These are phyloP conservation scores for Diaporthe nobilis DNA, from an alignment of 2,329 filamentous ascomycete species.

Conservation along the genomic window DNA sequence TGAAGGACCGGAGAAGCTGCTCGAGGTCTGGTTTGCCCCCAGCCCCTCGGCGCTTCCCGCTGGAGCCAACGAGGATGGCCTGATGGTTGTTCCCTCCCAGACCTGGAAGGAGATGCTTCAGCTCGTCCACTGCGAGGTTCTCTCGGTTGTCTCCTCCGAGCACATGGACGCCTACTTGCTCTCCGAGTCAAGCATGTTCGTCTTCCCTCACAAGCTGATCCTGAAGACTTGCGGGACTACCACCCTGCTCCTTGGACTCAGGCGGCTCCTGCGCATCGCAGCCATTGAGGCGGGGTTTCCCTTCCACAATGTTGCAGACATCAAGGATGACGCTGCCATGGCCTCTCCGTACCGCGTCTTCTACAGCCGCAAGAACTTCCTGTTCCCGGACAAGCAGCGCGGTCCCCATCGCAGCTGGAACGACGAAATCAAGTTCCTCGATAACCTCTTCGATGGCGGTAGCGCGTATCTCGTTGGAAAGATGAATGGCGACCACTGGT, in stretches of 20 bases:
- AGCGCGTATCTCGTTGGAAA: constrained; percentile 99
- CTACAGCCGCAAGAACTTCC: constrained; percentile 98
- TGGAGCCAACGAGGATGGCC: constrained; percentile 78
- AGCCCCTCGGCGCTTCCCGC: constrained; percentile 80
- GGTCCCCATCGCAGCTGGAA: constrained; percentile 98
- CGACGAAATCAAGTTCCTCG: constrained; percentile 92
- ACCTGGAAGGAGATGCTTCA: constrained; percentile 98
- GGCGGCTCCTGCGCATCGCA: constrained; percentile 93
- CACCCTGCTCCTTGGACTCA: constrained; percentile 89
- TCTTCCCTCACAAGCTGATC: constrained; percentile 99
- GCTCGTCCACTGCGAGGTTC: constrained; percentile 97
- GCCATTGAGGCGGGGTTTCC: constrained; percentile 91
- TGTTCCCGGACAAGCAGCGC: constrained; percentile 94
- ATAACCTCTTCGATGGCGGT: constrained; percentile 90
- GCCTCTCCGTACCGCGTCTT: constrained; percentile 96
- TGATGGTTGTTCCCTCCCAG: constrained; percentile 88
- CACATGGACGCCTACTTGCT: constrained; percentile 96
- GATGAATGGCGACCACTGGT: constrained; percentile 99
- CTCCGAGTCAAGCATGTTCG: constrained; percentile 99
- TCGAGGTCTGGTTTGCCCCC: constrained; percentile 98
- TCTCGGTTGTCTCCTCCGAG: constrained; percentile 93
- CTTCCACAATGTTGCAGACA: constrained; percentile 77
- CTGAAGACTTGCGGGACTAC: constrained; percentile 99
- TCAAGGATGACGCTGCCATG: constrained; percentile 78
- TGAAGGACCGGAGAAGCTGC: constrained; percentile 96